Conservation (phyloP, 1,284 basidiomycete species). For the Sphagnurus paluster region DNA sequence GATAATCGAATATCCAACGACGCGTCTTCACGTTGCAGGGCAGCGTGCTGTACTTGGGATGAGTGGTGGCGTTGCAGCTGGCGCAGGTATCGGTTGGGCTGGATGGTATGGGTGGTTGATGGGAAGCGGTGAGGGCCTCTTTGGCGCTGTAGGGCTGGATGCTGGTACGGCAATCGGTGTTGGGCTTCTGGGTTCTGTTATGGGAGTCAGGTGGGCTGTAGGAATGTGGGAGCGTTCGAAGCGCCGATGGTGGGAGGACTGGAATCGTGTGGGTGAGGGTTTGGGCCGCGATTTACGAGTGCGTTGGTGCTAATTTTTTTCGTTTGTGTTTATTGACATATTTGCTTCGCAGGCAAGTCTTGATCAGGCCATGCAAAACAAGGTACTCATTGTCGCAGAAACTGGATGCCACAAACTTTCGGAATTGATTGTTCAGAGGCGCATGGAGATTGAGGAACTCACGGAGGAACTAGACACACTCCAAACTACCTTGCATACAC, state of each 20-base stretch:
- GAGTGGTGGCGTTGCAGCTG: constrained; percentile 42
- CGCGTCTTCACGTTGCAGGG: constrained; percentile 64
- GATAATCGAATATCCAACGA: constrained; percentile 58
- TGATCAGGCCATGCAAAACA: constrained; percentile 45
- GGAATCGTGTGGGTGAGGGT: constrained; percentile 66
- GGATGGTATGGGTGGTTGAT: constrained; percentile 54
- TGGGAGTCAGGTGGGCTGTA: constrained; percentile 66
- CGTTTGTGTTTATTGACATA: not conserved
- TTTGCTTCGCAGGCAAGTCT: constrained; percentile 42
- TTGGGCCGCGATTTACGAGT: constrained; percentile 75
- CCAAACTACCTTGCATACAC: constrained; percentile 28
- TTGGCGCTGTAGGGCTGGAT: constrained; percentile 44
- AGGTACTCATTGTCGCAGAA: constrained; percentile 43
- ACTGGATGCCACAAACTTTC: constrained; percentile 46
- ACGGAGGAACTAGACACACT: constrained; percentile 41
- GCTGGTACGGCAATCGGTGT: constrained; percentile 60
- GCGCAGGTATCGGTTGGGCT: constrained; percentile 48
- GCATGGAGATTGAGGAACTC: constrained; percentile 47
- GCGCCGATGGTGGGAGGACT: constrained; percentile 73
- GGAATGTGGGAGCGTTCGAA: constrained; percentile 74
- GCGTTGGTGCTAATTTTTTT: constrained; percentile 20
- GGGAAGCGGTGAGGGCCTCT: constrained; percentile 37
- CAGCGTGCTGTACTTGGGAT: constrained; percentile 63
- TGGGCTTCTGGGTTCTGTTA: constrained; percentile 54
- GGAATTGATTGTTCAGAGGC: constrained; percentile 48